Base-by-base conservation (phyloP, 2,329 filamentous ascomycete genomes). In the Dissoconium aciculare region DNA sequence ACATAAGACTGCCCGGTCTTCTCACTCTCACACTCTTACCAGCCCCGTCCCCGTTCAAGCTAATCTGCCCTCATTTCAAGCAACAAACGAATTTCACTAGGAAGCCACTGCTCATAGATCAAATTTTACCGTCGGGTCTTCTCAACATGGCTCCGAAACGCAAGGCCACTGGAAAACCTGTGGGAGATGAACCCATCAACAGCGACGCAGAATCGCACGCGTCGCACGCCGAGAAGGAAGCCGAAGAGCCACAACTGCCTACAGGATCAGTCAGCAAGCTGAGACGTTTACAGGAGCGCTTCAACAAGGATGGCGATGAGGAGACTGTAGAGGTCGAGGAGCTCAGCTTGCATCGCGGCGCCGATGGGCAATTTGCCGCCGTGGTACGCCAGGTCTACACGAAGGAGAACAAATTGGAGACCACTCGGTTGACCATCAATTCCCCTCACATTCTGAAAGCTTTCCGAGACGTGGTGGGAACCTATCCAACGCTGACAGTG, bases 401-500 rank as follows among this genome's bases (percentile, higher is more conserved):
- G 15, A 35, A 46, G 10, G 37, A 47, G 26, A 28, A 43, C 12
- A 33, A 31, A 13, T 28, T 47, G 4, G 42, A 48, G 15, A 39
- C 39, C 27, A 45, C 39, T 4, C 33, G 29, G n/a, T 21, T 49
- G 11, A 37, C 36, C 11, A 45, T 49, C 29, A 47, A 50, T 24
- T 50, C 46, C 5, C 35, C 38, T 6, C 36, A 47, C 26, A 17
- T 70, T 16, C 55, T 61, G 39, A 58, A 63, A 27, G 63, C 63
- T 1, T 51, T 69, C 4, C 53, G 50, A 15, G 62, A 64, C 9
- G 56, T 67, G 4, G 55, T 69, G 5, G 52, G 49, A 14, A 67
- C 66, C 39, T 67, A 66, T 38, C 63, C 63, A 3, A 51, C 40
- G 3, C 38, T 46, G 8, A 31, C 45, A 3, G 24, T 42, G 8